A percentile compares a stretch with the other conserved stretches of the same genome.
phyloP scores from a whole-genome alignment of 225 moss, liverwort and hornwort species.

The Bryoerythrophyllum caledonicum region DNA sequence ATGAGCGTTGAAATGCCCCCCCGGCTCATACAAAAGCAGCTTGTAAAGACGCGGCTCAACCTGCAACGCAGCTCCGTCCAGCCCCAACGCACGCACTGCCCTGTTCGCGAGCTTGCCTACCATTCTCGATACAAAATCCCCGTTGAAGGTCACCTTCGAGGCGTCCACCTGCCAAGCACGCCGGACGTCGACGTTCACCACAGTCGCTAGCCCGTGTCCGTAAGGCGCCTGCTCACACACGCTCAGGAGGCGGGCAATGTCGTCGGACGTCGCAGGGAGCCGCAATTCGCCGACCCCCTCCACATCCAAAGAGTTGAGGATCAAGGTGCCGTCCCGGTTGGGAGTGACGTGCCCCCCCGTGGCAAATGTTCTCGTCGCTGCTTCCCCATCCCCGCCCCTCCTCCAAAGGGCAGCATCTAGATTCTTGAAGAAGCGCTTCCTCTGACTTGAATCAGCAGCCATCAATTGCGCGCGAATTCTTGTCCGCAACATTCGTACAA shows the following conservation, averaged over 20 bases:
- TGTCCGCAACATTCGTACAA: too few species aligned
- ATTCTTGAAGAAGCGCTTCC: constrained; percentile 13
- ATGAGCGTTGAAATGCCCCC: constrained; percentile 19
- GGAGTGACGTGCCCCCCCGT: constrained; percentile 3
- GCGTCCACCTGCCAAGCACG: constrained; percentile 25
- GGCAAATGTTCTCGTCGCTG: background rate
- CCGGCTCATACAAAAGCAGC: constrained; percentile 18
- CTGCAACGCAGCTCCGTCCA: constrained; percentile 16
- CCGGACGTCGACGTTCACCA: background rate
- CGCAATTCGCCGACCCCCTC: constrained; percentile 17
- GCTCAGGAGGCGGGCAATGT: constrained; percentile 1
- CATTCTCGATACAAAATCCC: background rate
- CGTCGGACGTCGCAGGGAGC: constrained; percentile 7
- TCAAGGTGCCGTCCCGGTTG: background rate
- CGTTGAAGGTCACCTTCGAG: constrained; percentile 21
- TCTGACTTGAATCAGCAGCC: background rate
- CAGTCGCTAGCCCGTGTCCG: constrained; percentile 10
- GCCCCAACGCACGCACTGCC: constrained; percentile 13
- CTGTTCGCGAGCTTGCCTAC: background rate
- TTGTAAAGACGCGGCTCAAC: constrained; percentile 18
- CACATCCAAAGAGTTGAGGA: constrained; percentile 17
- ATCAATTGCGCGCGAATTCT: background rate
- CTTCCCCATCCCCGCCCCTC: background rate
- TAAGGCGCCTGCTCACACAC: constrained; percentile 24
- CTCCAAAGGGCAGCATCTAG: background rate